Conservation (phyloP, 345 rosid species). For the Eucalyptus cloeziana region DNA sequence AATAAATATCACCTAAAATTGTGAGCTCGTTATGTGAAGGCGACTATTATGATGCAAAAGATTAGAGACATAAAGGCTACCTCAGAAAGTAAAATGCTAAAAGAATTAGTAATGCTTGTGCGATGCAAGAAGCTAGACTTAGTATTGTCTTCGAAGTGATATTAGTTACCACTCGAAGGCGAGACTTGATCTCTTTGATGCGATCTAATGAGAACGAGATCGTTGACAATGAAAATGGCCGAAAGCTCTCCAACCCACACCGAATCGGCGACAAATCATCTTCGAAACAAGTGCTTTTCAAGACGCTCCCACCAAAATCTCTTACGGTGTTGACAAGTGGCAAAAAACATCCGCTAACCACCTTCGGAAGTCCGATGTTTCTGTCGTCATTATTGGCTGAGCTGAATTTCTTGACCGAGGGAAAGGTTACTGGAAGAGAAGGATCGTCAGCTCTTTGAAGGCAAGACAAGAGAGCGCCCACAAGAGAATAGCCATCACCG, state of each 20-base stretch:
- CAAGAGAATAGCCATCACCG: not conserved
- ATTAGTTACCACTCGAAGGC: not conserved
- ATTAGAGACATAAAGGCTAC: not conserved
- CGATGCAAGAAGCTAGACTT: not conserved
- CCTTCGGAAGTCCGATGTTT: not conserved
- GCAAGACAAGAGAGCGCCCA: no score
- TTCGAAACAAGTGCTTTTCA: slow-evolving; percentile 18
- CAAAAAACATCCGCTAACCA: not conserved
- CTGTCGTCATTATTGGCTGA: not conserved
- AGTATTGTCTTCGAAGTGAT: not conserved
- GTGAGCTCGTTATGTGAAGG: not conserved
- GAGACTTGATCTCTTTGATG: slow-evolving; percentile 12
- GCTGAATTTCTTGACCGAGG: not conserved
- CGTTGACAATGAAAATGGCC: not conserved
- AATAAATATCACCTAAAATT: not conserved
- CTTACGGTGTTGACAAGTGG: slow-evolving; percentile 4
- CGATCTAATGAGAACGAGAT: not conserved
- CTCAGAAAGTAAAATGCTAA: not conserved
- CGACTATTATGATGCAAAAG: not conserved
- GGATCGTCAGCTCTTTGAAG: no score
- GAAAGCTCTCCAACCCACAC: slow-evolving; percentile 9
- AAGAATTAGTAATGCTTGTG: not conserved
- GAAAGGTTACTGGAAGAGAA: no score
- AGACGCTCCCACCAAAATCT: slow-evolving; percentile 27
- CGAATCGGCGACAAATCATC: slow-evolving; percentile 22